Evolutionary conservation across 352 stramenopile species (phyloP), one percentile per base, ranked within the genome.

Genomic region (Pythium brassicae): DNA sequence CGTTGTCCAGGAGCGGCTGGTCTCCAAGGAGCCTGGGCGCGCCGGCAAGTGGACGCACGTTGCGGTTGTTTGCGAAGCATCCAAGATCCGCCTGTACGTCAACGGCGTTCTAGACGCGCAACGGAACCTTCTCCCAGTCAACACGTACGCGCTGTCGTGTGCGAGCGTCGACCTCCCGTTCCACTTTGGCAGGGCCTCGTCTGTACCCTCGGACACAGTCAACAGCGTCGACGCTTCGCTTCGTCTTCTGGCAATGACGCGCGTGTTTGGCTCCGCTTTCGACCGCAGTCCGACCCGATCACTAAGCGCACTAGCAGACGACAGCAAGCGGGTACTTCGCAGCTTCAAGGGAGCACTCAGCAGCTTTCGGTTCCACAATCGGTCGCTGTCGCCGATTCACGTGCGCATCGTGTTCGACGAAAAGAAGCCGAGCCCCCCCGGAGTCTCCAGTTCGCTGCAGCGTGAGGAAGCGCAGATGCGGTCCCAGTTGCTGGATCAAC

Each of bases 321-420:
- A 25, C 39, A 45, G 19, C 39, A 10, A 45, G 39, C 9, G n/a
- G 39, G 9, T 23, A 17, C 39, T 45, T 45, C 39, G 19, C 39
- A 83, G 76, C 14, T 92, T 97, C 51, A 72, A 96, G 32, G 92
- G 92, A 0, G 78, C 81, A 51, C 56, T 98, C 34, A 76, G 78
- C 26, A 83, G 95, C 37, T 87, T 96, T 25, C 85, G 89, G 4
- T 96, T 94, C 37, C 94, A 97, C 53, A 94, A 90, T 47, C 82
- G 92, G 1, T 83, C 90, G 15, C 53, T 98, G 19, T 96, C 87
- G 14, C 86, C 91, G 5, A 98, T 97, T 55, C 92, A 98, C 58
- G 87, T 97, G 14, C 83, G 85, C 1, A 92, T 97, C 37, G 78
- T 97, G 19, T 97, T 70, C 42, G 92, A 98, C 51, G 76, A 90